These are phyloP conservation scores for Coemansia sp. DNA, from an alignment of 371 early-diverging fungal genomes.

Conservation along the genomic window DNA sequence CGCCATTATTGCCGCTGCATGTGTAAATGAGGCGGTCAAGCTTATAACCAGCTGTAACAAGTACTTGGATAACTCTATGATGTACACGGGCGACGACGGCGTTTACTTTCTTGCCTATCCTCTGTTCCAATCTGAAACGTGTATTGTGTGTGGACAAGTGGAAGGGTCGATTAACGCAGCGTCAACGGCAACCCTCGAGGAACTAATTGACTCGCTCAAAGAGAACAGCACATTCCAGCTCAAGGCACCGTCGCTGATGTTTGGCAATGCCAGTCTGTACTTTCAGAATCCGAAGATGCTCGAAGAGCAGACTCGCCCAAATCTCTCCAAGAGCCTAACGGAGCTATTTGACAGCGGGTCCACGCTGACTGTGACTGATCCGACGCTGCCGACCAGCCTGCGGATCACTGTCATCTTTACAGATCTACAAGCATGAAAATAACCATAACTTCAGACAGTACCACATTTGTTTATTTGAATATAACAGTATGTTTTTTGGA, in stretches of 20 bases:
- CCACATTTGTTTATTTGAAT: background rate
- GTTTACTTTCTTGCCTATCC: slow-evolving; percentile 90
- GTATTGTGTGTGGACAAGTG: slow-evolving; percentile 83
- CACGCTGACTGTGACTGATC: slow-evolving; percentile 47
- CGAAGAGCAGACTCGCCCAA: slow-evolving; percentile 47
- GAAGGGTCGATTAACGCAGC: slow-evolving; percentile 16
- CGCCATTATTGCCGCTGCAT: slow-evolving; percentile 77
- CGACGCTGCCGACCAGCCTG: slow-evolving; percentile 48
- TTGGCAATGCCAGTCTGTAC: slow-evolving; percentile 26
- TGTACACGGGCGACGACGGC: slow-evolving; percentile 90
- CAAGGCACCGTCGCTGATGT: slow-evolving; percentile 41
- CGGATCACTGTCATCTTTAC: slow-evolving; percentile 37
- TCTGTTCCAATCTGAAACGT: slow-evolving; percentile 78
- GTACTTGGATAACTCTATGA: slow-evolving; percentile 89
- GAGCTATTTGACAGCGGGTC: slow-evolving; percentile 44
- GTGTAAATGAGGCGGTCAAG: slow-evolving; percentile 94
- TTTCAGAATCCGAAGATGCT: slow-evolving; percentile 47
- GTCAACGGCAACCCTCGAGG: slow-evolving; percentile 33
- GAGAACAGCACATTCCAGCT: slow-evolving; percentile 36
- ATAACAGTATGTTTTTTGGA: background rate
- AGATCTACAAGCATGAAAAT: background rate
- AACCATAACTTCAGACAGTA: background rate
- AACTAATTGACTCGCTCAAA: slow-evolving; percentile 38
- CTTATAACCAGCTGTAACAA: slow-evolving; percentile 74
- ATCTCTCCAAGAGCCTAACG: slow-evolving; percentile 35